Percentiles rank a stretch among this genome's conserved stretches.
Evolutionary conservation across 495 filamentous ascomycete genomes (phyloP).

Genomic region (Aspergillus bertholletiae): DNA sequence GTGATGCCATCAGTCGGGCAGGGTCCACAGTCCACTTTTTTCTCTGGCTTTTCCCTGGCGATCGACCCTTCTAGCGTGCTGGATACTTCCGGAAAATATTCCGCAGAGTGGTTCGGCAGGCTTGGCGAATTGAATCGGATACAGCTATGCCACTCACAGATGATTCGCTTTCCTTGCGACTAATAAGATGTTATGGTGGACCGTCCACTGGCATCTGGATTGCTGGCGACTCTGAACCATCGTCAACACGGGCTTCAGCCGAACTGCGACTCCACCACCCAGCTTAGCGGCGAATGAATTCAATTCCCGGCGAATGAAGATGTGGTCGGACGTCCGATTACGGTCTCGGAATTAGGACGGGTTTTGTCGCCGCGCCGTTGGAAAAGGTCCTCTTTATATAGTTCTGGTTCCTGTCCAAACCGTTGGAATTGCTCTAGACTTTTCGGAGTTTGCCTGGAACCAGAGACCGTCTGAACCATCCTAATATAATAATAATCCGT

Average conservation of each 20-base stretch:
- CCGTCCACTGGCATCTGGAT: neutral
- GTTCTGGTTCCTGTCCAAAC: conserved; percentile 8
- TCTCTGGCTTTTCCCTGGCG: neutral
- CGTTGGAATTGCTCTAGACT: neutral
- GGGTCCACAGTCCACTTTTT: neutral
- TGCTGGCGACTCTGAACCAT: neutral
- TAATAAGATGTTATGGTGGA: neutral
- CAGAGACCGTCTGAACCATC: neutral
- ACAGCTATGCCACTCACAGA: neutral
- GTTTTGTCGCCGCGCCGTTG: neutral
- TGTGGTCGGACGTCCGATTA: conserved; percentile 13
- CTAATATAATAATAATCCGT: too few species aligned
- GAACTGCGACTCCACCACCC: neutral
- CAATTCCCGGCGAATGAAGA: conserved; percentile 2
- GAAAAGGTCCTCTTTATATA: conserved; percentile 1
- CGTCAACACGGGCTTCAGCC: neutral
- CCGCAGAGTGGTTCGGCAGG: neutral
- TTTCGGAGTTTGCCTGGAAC: neutral
- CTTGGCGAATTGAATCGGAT: neutral
- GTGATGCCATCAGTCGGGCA: too few species aligned
- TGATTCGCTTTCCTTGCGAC: neutral
- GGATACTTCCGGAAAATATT: neutral
- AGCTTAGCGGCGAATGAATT: neutral
- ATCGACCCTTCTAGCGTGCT: neutral
- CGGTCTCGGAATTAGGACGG: conserved; percentile 8